Evolutionary conservation across 2,329 filamentous ascomycete genomes (phyloP).

Genomic region (Cercospora canescens): DNA sequence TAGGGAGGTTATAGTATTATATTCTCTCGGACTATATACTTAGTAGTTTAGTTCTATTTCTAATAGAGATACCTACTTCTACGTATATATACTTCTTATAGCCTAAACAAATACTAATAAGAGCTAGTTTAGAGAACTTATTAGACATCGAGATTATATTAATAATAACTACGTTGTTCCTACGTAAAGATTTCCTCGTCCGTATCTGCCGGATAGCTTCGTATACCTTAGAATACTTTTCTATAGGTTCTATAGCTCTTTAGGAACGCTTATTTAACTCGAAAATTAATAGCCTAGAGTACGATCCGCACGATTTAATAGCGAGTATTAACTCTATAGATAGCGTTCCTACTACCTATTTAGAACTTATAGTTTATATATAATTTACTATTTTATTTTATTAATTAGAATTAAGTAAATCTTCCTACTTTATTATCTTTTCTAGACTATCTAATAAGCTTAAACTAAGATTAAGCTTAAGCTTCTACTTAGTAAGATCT

Average conservation of each 20-base stretch:
- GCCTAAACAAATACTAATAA: neutral
- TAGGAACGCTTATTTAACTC: neutral
- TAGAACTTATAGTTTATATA: neutral
- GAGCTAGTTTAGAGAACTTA: neutral
- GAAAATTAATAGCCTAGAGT: neutral
- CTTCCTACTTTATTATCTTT: too few relatives aligned
- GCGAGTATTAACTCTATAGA: neutral
- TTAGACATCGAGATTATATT: neutral
- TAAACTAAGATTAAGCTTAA: too few relatives aligned
- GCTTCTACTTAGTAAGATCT: too few relatives aligned
- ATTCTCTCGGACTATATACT: neutral
- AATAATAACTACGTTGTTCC: neutral
- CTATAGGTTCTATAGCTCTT: neutral
- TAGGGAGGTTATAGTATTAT: neutral
- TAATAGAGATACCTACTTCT: neutral
- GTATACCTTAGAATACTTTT: neutral
- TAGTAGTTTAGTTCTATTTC: neutral
- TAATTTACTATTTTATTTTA: too few relatives aligned
- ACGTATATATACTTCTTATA: neutral
- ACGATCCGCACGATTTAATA: neutral
- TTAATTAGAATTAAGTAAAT: too few relatives aligned
- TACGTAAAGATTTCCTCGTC: neutral
- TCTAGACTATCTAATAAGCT: too few relatives aligned
- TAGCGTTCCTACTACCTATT: neutral
- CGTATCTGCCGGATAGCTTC: neutral